Conservation (phyloP, 2,329 filamentous ascomycete genomes). For the Ciborinia camelliae region DNA sequence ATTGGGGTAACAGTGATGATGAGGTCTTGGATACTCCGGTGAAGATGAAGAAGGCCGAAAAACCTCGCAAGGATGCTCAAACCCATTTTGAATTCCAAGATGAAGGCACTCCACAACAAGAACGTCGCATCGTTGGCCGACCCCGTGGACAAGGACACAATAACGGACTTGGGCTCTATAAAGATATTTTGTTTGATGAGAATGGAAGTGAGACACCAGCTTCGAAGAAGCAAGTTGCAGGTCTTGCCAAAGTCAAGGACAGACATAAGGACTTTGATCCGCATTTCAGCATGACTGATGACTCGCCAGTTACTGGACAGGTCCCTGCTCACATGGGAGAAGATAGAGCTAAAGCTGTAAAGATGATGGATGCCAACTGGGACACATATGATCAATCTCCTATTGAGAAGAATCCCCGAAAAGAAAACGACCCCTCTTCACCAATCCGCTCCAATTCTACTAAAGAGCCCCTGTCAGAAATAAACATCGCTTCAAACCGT, state of each 20-base stretch:
- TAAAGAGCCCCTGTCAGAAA: constrained; percentile 16
- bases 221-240: constrained; percentile 31
- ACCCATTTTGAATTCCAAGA: constrained; percentile 83
- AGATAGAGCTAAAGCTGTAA: constrained; percentile 65
- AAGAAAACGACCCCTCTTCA: constrained; percentile 31
- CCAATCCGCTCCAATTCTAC: background rate
- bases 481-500: constrained; percentile 26
- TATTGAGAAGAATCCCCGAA: constrained; percentile 40
- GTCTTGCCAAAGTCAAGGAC: constrained; percentile 67
- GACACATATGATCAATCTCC: constrained; percentile 54
- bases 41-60: constrained; percentile 56
- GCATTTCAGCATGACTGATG: constrained; percentile 74
- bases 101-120: constrained; percentile 58
- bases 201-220: constrained; percentile 39
- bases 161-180: constrained; percentile 68
- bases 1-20: constrained; percentile 73
- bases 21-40: constrained; percentile 56
- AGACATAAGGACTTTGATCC: constrained; percentile 73
- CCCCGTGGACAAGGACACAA: constrained; percentile 59
- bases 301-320: constrained; percentile 50
- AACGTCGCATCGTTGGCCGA: constrained; percentile 45
- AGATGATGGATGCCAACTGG: constrained; percentile 70
- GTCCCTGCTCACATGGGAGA: constrained; percentile 48
- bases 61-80: constrained; percentile 74
- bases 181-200: constrained; percentile 69